phyloP scores from a whole-genome alignment of 768 basidiomycete species.

The Suillus hirtellus region DNA sequence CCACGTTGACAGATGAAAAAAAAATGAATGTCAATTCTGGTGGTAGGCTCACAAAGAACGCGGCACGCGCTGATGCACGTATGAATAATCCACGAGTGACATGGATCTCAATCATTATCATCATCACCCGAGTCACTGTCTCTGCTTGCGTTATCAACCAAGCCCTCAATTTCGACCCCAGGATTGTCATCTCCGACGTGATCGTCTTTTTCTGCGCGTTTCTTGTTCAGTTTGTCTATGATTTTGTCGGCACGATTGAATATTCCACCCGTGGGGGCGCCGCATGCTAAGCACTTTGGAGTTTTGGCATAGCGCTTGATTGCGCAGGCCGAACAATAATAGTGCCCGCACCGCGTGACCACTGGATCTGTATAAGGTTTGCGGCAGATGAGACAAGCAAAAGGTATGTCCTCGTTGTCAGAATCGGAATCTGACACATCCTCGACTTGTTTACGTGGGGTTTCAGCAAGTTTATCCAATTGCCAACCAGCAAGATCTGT shows the following conservation, averaged over 20 bases:
- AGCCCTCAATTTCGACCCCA: conserved; percentile 66
- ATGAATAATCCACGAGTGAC: background rate
- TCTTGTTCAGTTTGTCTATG: conserved; percentile 81
- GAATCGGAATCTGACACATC: conserved; percentile 68
- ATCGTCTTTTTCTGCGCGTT: conserved; percentile 52
- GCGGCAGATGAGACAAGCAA: conserved; percentile 97
- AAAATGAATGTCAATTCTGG: background rate
- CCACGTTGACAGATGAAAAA: background rate
- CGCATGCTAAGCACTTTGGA: conserved; percentile 94
- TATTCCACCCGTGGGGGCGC: conserved; percentile 89
- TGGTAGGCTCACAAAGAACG: conserved; percentile 1
- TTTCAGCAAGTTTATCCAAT: conserved; percentile 89
- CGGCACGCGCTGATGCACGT: background rate
- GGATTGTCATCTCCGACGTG: conserved; percentile 46
- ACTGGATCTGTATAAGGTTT: conserved; percentile 94
- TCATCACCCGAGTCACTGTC: conserved; percentile 29
- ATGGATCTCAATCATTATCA: conserved; percentile 17
- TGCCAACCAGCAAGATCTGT: conserved; percentile 98
- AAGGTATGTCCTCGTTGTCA: conserved; percentile 88
- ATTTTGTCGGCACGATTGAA: conserved; percentile 96
- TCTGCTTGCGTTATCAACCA: conserved; percentile 31
- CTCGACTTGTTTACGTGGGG: conserved; percentile 58
- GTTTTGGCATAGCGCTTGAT: conserved; percentile 94
- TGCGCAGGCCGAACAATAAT: conserved; percentile 93
- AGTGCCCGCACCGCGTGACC: conserved; percentile 95